Conservation (phyloP, 345 rosid species). For the Sisymbrium irio region DNA sequence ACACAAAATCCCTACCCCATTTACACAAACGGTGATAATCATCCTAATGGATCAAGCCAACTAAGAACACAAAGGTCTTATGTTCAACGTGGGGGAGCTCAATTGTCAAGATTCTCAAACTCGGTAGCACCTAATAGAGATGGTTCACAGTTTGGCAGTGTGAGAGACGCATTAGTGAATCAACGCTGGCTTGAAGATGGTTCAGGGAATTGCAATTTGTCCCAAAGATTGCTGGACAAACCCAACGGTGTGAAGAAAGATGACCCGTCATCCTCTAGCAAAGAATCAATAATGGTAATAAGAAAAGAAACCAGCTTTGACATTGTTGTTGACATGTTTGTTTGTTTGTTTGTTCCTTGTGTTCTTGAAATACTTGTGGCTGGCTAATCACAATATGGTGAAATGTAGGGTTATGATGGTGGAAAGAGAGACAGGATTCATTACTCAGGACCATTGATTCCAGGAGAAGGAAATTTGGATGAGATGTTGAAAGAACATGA, state of each 20-base stretch:
- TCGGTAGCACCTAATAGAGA: conserved; percentile 68
- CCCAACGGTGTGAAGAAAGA: conserved; percentile 46
- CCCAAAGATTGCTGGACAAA: conserved; percentile 47
- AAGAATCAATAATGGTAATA: conserved; percentile 44
- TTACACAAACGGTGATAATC: conserved; percentile 33
- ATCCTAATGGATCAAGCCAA: conserved; percentile 28
- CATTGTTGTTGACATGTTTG: neutral
- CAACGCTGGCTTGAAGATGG: conserved; percentile 44
- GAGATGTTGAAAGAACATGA: conserved; percentile 97
- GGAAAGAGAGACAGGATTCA: conserved; percentile 56
- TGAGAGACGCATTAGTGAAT: conserved; percentile 41
- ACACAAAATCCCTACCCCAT: conserved; percentile 33
- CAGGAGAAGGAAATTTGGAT: conserved; percentile 67
- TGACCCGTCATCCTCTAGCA: conserved; percentile 33
- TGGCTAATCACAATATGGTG: conserved; percentile 4
- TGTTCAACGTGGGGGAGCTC: conserved; percentile 41
- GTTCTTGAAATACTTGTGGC: neutral
- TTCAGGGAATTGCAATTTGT: conserved; percentile 41
- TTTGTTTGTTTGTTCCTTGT: too few species aligned
- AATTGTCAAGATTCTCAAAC: conserved; percentile 72
- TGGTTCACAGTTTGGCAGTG: conserved; percentile 49
- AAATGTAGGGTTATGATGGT: conserved; percentile 39
- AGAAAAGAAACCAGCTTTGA: neutral
- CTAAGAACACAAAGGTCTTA: conserved; percentile 52
- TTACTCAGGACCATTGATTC: conserved; percentile 82